Percentiles rank a stretch among this genome's conserved stretches.
Conservation (phyloP, 2,329 filamentous ascomycete genomes). For the Pyrenophora teres region DNA sequence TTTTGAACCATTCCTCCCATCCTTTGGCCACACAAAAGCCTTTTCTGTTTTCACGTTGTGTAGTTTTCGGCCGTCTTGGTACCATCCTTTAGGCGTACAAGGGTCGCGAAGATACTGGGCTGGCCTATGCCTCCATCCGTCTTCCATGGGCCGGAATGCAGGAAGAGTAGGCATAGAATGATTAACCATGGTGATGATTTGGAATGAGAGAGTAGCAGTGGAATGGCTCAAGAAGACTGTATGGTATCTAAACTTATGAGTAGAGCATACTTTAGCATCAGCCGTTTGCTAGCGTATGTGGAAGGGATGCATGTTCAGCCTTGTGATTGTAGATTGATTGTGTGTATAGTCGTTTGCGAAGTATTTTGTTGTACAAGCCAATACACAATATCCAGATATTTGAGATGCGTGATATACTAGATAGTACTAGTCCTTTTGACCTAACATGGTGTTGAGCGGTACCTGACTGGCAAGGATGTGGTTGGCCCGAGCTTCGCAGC, state of each 20-base stretch:
- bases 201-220: background rate
- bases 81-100: slow-evolving; percentile 25
- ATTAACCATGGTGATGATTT: slow-evolving; percentile 3
- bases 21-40: slow-evolving; percentile 53
- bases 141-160: slow-evolving; percentile 4
- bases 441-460: slow-evolving; percentile 1
- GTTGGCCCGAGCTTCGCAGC: slow-evolving; percentile 18
- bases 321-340: background rate
- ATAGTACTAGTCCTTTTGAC: background rate
- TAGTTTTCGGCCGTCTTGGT: slow-evolving; percentile 28
- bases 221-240: background rate
- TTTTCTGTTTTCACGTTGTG: slow-evolving; percentile 41
- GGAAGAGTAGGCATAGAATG: background rate
- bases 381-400: too few species aligned
- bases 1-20: slow-evolving; percentile 46
- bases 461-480: slow-evolving; percentile 20
- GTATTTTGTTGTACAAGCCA: background rate
- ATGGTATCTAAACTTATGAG: background rate
- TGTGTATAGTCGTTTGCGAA: slow-evolving; percentile 13
- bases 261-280: background rate
- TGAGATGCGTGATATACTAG: background rate
- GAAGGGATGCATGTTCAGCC: background rate
- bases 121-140: slow-evolving; percentile 20
- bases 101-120: slow-evolving; percentile 27
- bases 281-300: slow-evolving; percentile 7